Percentiles rank a stretch among this genome's conserved stretches.
Evolutionary conservation across 176 grass and related monocot species (phyloP).

Genomic region (Avena sativa): DNA sequence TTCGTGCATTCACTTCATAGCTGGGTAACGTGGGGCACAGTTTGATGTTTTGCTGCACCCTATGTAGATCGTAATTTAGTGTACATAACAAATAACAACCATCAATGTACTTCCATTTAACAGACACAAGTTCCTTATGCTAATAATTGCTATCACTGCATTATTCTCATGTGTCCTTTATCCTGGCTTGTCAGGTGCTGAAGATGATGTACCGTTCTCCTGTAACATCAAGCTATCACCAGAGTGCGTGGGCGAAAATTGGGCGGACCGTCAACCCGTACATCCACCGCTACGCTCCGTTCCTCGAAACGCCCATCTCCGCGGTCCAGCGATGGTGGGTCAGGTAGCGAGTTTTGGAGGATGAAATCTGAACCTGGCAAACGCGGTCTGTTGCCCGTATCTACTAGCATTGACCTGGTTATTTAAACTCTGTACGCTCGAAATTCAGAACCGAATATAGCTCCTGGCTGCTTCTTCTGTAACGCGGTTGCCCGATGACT

Average conservation of each 20-base stretch:
- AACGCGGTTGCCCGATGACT: background rate
- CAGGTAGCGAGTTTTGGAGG: constrained; percentile 45
- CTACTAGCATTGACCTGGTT: background rate
- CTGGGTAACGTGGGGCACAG: too few relatives aligned
- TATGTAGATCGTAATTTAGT: background rate
- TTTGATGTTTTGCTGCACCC: background rate
- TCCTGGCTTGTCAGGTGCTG: constrained; percentile 59
- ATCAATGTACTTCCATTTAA: background rate
- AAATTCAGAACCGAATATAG: background rate
- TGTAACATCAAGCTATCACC: constrained; percentile 72
- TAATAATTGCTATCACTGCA: background rate
- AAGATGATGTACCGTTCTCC: constrained; percentile 87
- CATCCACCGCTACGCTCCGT: constrained; percentile 66
- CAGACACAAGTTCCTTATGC: background rate
- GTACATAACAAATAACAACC: background rate
- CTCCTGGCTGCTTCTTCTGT: background rate
- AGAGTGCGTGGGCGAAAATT: constrained; percentile 70
- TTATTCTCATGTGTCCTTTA: background rate
- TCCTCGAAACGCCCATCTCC: constrained; percentile 72
- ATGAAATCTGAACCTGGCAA: background rate
- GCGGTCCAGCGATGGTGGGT: constrained; percentile 89
- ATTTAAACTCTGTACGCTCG: background rate
- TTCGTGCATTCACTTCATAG: background rate
- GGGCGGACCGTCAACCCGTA: constrained; percentile 71
- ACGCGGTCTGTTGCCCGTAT: background rate